These are phyloP conservation scores for Neurospora tetraspora DNA, from an alignment of 495 filamentous ascomycete species.

Conservation along the genomic window DNA sequence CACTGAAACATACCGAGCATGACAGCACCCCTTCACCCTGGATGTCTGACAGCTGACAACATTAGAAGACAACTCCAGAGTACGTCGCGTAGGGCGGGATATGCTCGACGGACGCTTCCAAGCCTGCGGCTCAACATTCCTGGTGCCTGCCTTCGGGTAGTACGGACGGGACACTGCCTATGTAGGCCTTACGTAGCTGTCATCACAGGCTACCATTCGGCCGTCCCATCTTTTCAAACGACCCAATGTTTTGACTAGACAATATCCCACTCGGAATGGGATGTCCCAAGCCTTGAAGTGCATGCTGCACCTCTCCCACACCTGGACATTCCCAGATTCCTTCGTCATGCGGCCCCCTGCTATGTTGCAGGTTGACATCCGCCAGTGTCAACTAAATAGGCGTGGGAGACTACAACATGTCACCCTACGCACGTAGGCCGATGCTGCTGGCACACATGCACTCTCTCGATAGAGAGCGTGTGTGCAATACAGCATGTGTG, in stretches of 20 bases:
- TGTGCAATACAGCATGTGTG: background rate
- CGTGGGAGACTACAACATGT: background rate
- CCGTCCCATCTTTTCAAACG: background rate
- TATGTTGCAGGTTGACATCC: background rate
- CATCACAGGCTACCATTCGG: background rate
- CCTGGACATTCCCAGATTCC: background rate
- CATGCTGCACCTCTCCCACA: background rate
- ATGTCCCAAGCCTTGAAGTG: background rate
- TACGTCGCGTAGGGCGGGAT: background rate
- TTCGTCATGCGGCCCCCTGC: background rate
- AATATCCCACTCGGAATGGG: background rate
- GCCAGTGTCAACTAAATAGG: background rate
- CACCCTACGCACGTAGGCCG: background rate
- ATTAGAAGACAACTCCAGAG: background rate
- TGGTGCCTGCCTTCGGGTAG: background rate
- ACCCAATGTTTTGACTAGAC: background rate
- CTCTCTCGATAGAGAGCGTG: background rate
- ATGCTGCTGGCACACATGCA: background rate
- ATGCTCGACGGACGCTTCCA: background rate
- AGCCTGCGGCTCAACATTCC: background rate
- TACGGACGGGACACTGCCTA: background rate
- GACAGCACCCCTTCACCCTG: background rate
- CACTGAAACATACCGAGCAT: background rate
- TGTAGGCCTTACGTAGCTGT: background rate
- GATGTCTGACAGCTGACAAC: background rate